Evolutionary conservation across 108 stramenopile species (phyloP).

Genomic region (Nitzschia inconspicua): DNA sequence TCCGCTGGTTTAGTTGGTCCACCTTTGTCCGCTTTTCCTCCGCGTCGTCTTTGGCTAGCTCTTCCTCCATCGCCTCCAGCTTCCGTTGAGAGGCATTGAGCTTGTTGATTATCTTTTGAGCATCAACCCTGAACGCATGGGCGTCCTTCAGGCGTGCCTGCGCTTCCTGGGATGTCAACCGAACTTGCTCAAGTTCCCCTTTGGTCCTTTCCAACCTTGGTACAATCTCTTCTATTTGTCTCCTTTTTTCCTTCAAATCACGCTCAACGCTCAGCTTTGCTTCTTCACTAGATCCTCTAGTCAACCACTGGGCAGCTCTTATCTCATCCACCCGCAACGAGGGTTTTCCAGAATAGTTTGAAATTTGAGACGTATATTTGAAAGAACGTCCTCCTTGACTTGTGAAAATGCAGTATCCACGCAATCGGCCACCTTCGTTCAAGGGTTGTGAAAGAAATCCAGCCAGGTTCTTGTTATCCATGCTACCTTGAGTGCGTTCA

Average conservation of each 20-base stretch:
- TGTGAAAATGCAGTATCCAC: conserved; percentile 34
- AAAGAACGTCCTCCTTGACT: conserved; percentile 29
- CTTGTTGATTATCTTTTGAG: conserved; percentile 31
- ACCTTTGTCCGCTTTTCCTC: conserved; percentile 52
- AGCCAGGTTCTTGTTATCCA: conserved; percentile 48
- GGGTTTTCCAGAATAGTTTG: conserved; percentile 44
- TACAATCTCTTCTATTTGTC: conserved; percentile 25
- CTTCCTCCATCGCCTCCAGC: conserved; percentile 46
- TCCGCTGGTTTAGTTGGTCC: conserved; percentile 39
- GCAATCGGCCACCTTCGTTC: conserved; percentile 2
- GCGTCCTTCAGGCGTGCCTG: conserved; percentile 27
- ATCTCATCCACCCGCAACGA: conserved; percentile 34
- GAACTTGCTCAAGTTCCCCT: conserved; percentile 21
- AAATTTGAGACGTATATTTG: conserved; percentile 47
- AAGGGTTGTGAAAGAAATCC: conserved; percentile 43
- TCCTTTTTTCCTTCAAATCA: conserved; percentile 31
- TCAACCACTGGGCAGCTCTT: conserved; percentile 36
- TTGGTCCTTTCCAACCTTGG: conserved; percentile 34
- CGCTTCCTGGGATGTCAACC: conserved; percentile 32
- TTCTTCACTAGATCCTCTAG: conserved; percentile 54
- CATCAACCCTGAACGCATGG: conserved; percentile 23
- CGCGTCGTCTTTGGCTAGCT: conserved; percentile 47
- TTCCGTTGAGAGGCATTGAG: conserved; percentile 49
- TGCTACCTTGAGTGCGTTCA: conserved; percentile 52
- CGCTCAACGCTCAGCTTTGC: conserved; percentile 38